Percentiles rank a stretch among this genome's conserved stretches.
These are phyloP conservation scores for Alternaria angustiovoidea DNA, from an alignment of 2,329 filamentous ascomycete genomes.

Conservation along the genomic window DNA sequence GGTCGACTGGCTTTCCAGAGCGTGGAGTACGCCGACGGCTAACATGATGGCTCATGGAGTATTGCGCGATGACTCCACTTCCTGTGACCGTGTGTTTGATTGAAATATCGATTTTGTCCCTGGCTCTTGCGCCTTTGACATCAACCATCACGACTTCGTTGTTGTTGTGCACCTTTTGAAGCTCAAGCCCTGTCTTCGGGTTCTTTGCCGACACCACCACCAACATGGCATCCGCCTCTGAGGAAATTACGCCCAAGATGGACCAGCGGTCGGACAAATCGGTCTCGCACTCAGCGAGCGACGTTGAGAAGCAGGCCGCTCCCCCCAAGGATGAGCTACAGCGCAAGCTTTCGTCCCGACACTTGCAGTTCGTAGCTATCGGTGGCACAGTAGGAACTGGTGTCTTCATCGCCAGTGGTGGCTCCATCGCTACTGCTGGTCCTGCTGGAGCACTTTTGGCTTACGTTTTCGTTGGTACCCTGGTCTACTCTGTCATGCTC, in stretches of 20 bases:
- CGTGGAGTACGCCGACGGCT: conserved; percentile 38
- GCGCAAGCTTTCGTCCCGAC: conserved; percentile 48
- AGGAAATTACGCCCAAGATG: conserved; percentile 37
- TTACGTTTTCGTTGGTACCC: conserved; percentile 65
- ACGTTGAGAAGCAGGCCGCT: conserved; percentile 48
- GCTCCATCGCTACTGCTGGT: conserved; percentile 58
- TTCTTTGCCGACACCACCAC: conserved; percentile 13
- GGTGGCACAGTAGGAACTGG: conserved; percentile 61
- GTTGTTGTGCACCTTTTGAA: conserved; percentile 13
- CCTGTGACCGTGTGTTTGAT: conserved; percentile 18
- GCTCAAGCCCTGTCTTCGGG: conserved; percentile 20
- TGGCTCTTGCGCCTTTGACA: conserved; percentile 23
- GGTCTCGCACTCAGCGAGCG: conserved; percentile 36
- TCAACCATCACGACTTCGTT: conserved; percentile 26
- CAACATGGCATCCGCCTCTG: conserved; percentile 36
- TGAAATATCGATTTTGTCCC: conserved; percentile 33
- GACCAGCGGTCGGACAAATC: conserved; percentile 45
- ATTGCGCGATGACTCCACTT: conserved; percentile 30
- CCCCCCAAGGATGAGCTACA: conserved; percentile 40
- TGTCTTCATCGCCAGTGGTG: conserved; percentile 62
- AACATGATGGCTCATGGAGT: conserved; percentile 25
- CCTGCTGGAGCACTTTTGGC: conserved; percentile 58
- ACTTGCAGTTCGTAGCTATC: conserved; percentile 52
- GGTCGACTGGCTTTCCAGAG: conserved; percentile 34
- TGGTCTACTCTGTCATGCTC: conserved; percentile 78